Evolutionary conservation across 805 yeast species (phyloP).

Genomic region (Candida glaebosa): DNA sequence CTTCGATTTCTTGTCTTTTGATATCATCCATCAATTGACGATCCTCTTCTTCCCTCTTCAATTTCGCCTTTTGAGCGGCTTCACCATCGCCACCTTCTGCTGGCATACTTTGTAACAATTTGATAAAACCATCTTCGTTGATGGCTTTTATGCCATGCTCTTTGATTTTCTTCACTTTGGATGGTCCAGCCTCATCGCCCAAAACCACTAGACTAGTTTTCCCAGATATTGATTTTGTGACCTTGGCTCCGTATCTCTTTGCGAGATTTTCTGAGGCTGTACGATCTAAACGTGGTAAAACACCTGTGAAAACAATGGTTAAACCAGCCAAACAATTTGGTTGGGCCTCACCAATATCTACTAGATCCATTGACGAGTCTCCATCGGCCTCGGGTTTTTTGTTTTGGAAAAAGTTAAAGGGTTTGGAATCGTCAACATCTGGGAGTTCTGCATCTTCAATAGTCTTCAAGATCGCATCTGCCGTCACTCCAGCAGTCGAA

Average conservation of each 20-base stretch:
- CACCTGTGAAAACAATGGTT: constrained; percentile 92
- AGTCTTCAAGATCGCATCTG: constrained; percentile 52
- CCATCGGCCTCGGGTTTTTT: constrained; percentile 15
- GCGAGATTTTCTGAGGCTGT: constrained; percentile 73
- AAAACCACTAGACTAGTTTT: constrained; percentile 86
- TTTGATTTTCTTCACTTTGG: constrained; percentile 80
- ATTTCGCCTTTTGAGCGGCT: constrained; percentile 68
- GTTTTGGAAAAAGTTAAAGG: constrained; percentile 50
- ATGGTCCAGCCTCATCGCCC: constrained; percentile 96
- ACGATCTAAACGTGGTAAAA: constrained; percentile 74
- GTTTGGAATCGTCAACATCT: constrained; percentile 48
- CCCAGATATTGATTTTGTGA: constrained; percentile 79
- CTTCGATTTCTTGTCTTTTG: constrained; percentile 42
- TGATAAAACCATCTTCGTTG: constrained; percentile 80
- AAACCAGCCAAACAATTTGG: constrained; percentile 86
- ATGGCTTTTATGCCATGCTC: constrained; percentile 74
- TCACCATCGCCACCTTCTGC: constrained; percentile 87
- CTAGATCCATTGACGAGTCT: constrained; percentile 29
- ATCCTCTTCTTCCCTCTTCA: constrained; percentile 69
- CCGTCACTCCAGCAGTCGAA: constrained; percentile 28
- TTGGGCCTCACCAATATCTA: constrained; percentile 73
- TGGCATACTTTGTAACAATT: constrained; percentile 76
- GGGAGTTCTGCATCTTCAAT: constrained; percentile 77
- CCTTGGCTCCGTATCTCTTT: constrained; percentile 85
- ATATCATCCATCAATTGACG: constrained; percentile 44